phyloP scores from a whole-genome alignment of 192 early-diverging fungal species.

The Spizellomyces punctatus region DNA sequence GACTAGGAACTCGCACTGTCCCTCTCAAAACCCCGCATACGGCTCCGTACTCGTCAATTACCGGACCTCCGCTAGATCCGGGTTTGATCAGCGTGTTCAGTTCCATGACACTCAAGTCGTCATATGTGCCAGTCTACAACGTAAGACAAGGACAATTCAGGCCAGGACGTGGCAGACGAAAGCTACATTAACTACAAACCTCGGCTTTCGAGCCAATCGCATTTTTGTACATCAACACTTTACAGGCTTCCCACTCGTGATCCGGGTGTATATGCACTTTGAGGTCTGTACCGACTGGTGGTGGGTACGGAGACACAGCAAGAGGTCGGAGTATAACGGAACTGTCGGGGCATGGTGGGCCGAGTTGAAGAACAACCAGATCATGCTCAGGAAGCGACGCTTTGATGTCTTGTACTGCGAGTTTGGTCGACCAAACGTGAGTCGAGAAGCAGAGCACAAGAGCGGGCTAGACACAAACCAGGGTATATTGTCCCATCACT shows the following conservation, averaged over 20 bases:
- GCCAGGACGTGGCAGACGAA: no score
- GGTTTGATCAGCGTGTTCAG: neutral
- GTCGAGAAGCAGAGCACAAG: no score
- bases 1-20: neutral
- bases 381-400: neutral
- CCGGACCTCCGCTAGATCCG: conserved; percentile 1
- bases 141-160: no score
- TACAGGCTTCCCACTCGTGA: neutral
- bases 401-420: neutral
- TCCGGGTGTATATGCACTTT: neutral
- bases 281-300: neutral
- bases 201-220: conserved; percentile 5
- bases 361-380: neutral
- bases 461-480: no score
- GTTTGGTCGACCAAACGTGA: no score
- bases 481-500: conserved; percentile 3
- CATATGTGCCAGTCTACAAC: neutral
- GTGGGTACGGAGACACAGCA: neutral
- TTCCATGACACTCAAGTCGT: neutral
- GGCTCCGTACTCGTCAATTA: neutral
- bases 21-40: neutral
- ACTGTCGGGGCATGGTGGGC: neutral
- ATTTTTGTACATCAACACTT: conserved; percentile 2
- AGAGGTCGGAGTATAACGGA: neutral
- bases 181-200: no score